Base-by-base conservation (phyloP, 1,284 basidiomycete genomes). In the Athelia sp. region DNA sequence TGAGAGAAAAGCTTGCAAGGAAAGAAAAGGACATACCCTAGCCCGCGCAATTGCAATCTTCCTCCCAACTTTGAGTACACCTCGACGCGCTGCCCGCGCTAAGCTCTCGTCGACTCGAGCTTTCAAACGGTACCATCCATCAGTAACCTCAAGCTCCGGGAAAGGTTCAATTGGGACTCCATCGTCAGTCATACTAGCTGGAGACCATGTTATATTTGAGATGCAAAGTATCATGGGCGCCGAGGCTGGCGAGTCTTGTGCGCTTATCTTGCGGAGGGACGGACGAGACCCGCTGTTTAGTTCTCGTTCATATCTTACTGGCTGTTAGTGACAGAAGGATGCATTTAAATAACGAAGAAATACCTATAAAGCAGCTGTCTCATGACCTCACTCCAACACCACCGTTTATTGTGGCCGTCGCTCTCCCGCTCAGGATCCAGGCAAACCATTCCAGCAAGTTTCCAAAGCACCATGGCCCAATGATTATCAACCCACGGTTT, bases 91-190 rank as follows among this genome's bases (percentile, higher is more conserved):
- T 0, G 93, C 96, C 21, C 85, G 75, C 1, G 74, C 74, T 9
- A 99, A 71, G 1, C 87, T 78, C 13, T 74, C 70, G 64, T 98
- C 95, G 4, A 93, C 72, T 35, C 75, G 74, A 0, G 92, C 88
- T 11, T 84, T 79, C 13, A 99, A 76, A 29, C 82, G 74, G 61
- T 99, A 99, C 97, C 96, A 99, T 9, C 96, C 96, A 62, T 99
- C 97, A 0, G 93, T 94, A 13, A 99, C 72, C 65, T 97, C 94
- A 4, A 95, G 68, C 52, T 84, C 75, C 19, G 81, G 76, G 54
- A 72, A 61, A 21, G 72, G 60, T 24, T 68, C 67, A 15, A 69
- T 58, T 1, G 64, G 57, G 15, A 64, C 49, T 2, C 70, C 73
- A 17, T 78, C 70, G 1, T 78, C 73, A 23, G 70, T 64, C 3